A percentile compares a stretch with the other conserved stretches of the same genome.
Evolutionary conservation across 2,329 filamentous ascomycete genomes (phyloP).

Genomic region (Alternaria hordeiaustralica): DNA sequence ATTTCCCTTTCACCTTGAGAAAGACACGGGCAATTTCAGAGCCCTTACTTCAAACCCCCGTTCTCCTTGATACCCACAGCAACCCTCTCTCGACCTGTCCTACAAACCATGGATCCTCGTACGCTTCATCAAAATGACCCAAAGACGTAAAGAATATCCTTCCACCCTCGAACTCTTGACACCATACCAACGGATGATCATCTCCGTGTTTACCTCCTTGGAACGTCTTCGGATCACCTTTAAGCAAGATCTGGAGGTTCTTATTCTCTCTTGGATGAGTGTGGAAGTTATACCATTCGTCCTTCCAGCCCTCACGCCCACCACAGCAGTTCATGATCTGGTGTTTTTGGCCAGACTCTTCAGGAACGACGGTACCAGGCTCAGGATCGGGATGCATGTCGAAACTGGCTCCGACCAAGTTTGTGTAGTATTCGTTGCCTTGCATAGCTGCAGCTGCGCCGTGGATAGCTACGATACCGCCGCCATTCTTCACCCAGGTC

Average conservation of each 20-base stretch:
- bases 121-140: slow-evolving; percentile 39
- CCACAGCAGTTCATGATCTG: slow-evolving; percentile 10
- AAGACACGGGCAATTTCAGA: background rate
- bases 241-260: slow-evolving; percentile 27
- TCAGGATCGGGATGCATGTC: slow-evolving; percentile 34
- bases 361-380: slow-evolving; percentile 21
- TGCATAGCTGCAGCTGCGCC: slow-evolving; percentile 36
- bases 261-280: slow-evolving; percentile 30
- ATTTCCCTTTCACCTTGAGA: background rate
- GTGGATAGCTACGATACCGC: slow-evolving; percentile 35
- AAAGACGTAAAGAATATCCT: slow-evolving; percentile 31
- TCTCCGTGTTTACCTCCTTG: slow-evolving; percentile 30
- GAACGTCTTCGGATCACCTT: slow-evolving; percentile 28
- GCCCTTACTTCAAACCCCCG: background rate
- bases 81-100: slow-evolving; percentile 25
- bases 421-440: slow-evolving; percentile 26
- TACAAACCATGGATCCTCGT: slow-evolving; percentile 32
- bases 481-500: slow-evolving; percentile 23
- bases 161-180: slow-evolving; percentile 38
- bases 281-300: slow-evolving; percentile 41
- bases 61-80: slow-evolving; percentile 23
- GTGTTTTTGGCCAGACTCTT: slow-evolving; percentile 6
- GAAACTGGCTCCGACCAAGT: slow-evolving; percentile 34
- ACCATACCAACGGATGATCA: slow-evolving; percentile 39
- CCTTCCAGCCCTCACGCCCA: slow-evolving; percentile 21